These are phyloP conservation scores for Solanum chiquidenum DNA, from an alignment of 257 asterid genomes.

Conservation along the genomic window DNA sequence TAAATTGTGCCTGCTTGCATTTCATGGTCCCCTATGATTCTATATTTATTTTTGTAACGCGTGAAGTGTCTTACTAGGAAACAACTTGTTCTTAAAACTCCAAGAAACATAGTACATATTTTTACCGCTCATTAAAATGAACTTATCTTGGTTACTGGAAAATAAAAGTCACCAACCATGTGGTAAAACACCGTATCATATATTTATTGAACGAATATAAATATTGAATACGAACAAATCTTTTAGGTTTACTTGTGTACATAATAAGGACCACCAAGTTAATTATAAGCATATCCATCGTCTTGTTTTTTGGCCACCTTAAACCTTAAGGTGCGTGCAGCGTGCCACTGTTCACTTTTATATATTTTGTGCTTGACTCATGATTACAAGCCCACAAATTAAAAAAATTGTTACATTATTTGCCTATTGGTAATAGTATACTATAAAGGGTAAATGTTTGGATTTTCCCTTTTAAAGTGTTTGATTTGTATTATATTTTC, in stretches of 20 bases:
- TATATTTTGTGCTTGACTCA: neutral
- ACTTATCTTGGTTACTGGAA: neutral
- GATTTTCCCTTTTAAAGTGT: neutral
- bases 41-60: neutral
- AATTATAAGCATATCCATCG: neutral
- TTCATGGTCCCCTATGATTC: conserved; percentile 30
- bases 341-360: neutral
- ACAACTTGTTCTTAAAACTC: neutral
- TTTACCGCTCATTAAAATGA: neutral
- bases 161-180: neutral
- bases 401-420: neutral
- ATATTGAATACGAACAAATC: neutral
- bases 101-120: neutral
- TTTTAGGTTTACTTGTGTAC: neutral
- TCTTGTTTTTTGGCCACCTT: neutral
- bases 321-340: neutral
- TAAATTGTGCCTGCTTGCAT: neutral
- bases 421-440: neutral
- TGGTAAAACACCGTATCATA: neutral
- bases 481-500: neutral
- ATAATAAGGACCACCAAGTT: neutral
- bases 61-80: neutral
- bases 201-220: neutral
- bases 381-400: neutral
- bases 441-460: neutral